Percentiles rank a stretch among this genome's conserved stretches.
phyloP scores from a whole-genome alignment of 2,329 filamentous ascomycete species.

The Hymenoscyphus linearis region DNA sequence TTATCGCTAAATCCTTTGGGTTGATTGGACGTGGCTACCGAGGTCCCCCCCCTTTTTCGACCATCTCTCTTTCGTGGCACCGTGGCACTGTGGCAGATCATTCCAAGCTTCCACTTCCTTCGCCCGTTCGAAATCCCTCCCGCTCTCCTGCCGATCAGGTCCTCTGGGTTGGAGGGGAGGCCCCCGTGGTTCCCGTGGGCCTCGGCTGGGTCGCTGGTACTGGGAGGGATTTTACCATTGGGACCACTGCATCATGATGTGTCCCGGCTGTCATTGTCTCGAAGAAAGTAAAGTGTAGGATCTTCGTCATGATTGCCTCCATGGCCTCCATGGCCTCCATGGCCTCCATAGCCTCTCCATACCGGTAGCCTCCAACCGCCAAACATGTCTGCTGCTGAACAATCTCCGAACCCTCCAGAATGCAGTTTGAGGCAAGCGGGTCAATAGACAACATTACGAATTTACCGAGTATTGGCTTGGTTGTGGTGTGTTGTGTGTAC shows the following conservation, averaged over 20 bases:
- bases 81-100: neutral
- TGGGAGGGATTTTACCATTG: constrained; percentile 15
- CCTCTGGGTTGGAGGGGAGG: constrained; percentile 1
- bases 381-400: constrained; percentile 4
- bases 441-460: neutral
- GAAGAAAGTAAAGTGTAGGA: constrained; percentile 15
- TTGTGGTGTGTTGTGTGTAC: too few species aligned
- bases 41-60: constrained; percentile 9
- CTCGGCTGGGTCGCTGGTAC: neutral
- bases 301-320: constrained; percentile 18
- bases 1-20: too few species aligned
- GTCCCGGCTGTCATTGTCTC: constrained; percentile 20
- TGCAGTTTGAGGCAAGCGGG: neutral
- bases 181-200: neutral
- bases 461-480: too few species aligned
- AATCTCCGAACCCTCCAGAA: constrained; percentile 26
- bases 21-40: too few species aligned
- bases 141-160: constrained; percentile 22
- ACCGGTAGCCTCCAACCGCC: constrained; percentile 11
- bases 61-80: neutral
- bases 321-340: too few species aligned
- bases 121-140: constrained; percentile 11
- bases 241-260: constrained; percentile 28
- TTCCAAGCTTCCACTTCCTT: constrained; percentile 15
- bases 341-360: too few species aligned